Conservation (phyloP, 768 basidiomycete species). For the Rhodosporidiobolus sp. region DNA sequence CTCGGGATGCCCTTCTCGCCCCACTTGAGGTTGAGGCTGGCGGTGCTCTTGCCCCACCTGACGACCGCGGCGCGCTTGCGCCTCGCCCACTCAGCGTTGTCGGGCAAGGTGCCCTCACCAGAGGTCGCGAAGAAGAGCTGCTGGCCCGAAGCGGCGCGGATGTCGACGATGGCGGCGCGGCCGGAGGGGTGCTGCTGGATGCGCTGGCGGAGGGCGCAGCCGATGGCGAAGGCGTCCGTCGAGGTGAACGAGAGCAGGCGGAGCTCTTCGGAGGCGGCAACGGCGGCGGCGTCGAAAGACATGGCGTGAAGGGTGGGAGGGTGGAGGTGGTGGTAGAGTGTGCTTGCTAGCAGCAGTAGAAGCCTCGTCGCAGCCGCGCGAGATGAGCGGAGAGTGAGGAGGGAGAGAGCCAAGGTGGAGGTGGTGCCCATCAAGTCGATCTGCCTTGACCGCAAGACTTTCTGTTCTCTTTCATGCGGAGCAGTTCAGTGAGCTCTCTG, state of each 20-base stretch:
- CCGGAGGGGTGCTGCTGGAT: neutral
- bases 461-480: too few species aligned
- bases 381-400: neutral
- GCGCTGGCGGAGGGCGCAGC: neutral
- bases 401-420: too few species aligned
- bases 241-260: slow-evolving; percentile 20
- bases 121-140: slow-evolving; percentile 17
- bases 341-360: neutral
- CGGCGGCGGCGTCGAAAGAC: slow-evolving; percentile 14
- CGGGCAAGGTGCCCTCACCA: slow-evolving; percentile 1
- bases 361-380: too few species aligned
- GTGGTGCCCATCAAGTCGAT: too few species aligned
- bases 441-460: too few species aligned
- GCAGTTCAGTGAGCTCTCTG: too few species aligned
- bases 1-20: neutral
- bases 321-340: neutral
- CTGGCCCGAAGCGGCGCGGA: slow-evolving; percentile 8
- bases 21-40: slow-evolving; percentile 20
- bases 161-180: slow-evolving; percentile 18
- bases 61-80: slow-evolving; percentile 22
- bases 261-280: slow-evolving; percentile 7
- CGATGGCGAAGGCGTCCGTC: slow-evolving; percentile 15
- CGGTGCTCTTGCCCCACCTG: slow-evolving; percentile 17
- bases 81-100: slow-evolving; percentile 16
- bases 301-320: neutral